Evolutionary conservation across 805 yeast genomes (phyloP), one percentile per base, ranked within the genome.

Genomic region (Candida methanosorbosa): DNA sequence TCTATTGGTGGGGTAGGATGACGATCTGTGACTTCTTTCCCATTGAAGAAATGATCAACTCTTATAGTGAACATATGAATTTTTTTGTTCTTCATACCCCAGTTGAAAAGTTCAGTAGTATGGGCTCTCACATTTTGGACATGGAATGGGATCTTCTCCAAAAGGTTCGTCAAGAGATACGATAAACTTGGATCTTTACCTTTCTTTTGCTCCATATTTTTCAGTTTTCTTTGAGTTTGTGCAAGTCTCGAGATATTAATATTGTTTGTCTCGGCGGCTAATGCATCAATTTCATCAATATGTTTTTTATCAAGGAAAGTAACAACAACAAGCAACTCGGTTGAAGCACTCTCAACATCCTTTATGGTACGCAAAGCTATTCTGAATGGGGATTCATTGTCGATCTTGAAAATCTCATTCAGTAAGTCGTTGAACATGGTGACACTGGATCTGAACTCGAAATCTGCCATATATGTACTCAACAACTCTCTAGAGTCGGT

Each of bases 371-470:
- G 45, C 1, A 56, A 32, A 9, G 58, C 48, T 35, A 69, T 36
- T 34, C 73, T 56, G 37, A 62, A 63, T 2, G 71, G 58, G 23
- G 49, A 41, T 9, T 56, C 49, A 2, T 61, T 45, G 8, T 50
- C 49, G 3, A 57, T 46, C 5, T 45, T 38, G 1, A 54, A 50
- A 19, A 75, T 55, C 3, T 46, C 39, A 18, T 66, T 59, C 37
- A 81, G 40, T 2, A 78, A 28, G 15, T 59, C 53, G n/a, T 60
- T 54, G 59, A 82, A 64, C 2, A 84, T 51, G 9, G 63, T 52
- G 39, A 81, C 45, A 6, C 87, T 77, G 15, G 71, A 50, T 42
- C 66, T 70, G 53, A 85, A 82, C 52, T 86, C 95, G 13, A 56
- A 54, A 18, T 80, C 76, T 0, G 90, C 95, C 33, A 81, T 65